Base-by-base conservation (phyloP, 768 basidiomycete species). In the Multifurca ochricompacta region DNA sequence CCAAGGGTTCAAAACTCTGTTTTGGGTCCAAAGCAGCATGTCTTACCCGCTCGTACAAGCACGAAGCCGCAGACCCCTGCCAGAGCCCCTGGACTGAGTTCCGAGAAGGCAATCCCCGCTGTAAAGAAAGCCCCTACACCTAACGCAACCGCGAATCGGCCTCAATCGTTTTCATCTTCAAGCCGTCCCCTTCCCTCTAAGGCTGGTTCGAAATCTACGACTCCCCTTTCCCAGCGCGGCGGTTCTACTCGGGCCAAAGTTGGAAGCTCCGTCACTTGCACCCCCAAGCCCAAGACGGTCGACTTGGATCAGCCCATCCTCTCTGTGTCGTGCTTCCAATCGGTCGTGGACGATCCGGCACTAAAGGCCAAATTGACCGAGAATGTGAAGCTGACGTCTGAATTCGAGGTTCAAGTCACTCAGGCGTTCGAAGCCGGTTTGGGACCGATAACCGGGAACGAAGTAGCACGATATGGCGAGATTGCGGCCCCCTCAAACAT, bases 241-340 rank as follows among this genome's bases (percentile, higher is more conserved):
- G 30, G 30, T 35, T 31, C 45, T 11, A 34, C 44, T 6, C 4
- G 28, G 14, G 11, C 11, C 28, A 18, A 30, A 28, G 31, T 40
- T 1, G 16, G 25, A 14, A 25, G 18, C 50, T 30, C 55, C 5
- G 32, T 36, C 44, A 42, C n/a, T 21, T 41, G 44, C n/a, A 4
- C 39, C 21, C 23, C 49, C 4, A 23, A 34, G 14, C n/a, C n/a
- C 39, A 35, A 18, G 18, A 40, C 19, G 50, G 18, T 39, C 19
- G 50, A 47, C 23, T 16, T 41, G 14, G 16, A 56, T 3, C 14
- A 35, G 1, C 50, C 25, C 19, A 5, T 56, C 39, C 55, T 51
- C 32, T 40, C 31, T 6, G 55, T 8, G 1, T 31, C 44, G 0
- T 56, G 55, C 11, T 51, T 56, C 50, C 49, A 41, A 19, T 34